Evolutionary conservation across 1,284 basidiomycete genomes (phyloP).

Genomic region (Apiotrichum domesticum): DNA sequence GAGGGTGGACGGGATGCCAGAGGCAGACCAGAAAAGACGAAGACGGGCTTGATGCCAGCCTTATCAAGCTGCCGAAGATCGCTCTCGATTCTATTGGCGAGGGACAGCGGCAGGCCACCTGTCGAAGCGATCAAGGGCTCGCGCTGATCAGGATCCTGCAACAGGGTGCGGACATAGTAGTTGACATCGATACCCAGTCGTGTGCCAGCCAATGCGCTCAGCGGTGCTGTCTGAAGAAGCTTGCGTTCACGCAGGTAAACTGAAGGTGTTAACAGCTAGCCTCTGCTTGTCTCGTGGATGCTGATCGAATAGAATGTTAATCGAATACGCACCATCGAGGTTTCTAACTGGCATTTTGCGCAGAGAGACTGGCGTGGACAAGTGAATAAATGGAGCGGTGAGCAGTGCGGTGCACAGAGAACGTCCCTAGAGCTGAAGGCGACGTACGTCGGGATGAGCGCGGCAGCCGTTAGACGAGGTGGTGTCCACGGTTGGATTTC

Average conservation of each 20-base stretch:
- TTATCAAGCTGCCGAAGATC: conserved; percentile 88
- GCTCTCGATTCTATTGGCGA: conserved; percentile 78
- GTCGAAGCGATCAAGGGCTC: conserved; percentile 91
- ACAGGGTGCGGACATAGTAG: conserved; percentile 76
- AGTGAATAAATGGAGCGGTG: too few species aligned
- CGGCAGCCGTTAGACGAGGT: too few species aligned
- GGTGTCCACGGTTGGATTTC: too few species aligned
- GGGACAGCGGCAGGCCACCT: conserved; percentile 81
- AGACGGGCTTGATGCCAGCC: conserved; percentile 90
- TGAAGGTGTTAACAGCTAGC: conserved; percentile 36
- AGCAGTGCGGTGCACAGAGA: too few species aligned
- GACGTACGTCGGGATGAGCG: too few species aligned
- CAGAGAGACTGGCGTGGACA: too few species aligned
- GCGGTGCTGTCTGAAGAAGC: conserved; percentile 72
- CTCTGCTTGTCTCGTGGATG: too few species aligned
- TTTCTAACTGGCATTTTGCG: conserved; percentile 35
- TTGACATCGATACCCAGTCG: conserved; percentile 95
- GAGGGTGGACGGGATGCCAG: conserved; percentile 51
- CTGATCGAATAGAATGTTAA: background rate
- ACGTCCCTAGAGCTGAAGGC: too few species aligned
- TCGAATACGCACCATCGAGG: conserved; percentile 32
- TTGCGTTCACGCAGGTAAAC: conserved; percentile 81
- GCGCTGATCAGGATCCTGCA: conserved; percentile 64
- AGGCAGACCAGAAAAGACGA: conserved; percentile 84
- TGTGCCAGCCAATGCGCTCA: conserved; percentile 80